Conservation (phyloP, 2,329 filamentous ascomycete species). For the Fusarium sulawesiense region DNA sequence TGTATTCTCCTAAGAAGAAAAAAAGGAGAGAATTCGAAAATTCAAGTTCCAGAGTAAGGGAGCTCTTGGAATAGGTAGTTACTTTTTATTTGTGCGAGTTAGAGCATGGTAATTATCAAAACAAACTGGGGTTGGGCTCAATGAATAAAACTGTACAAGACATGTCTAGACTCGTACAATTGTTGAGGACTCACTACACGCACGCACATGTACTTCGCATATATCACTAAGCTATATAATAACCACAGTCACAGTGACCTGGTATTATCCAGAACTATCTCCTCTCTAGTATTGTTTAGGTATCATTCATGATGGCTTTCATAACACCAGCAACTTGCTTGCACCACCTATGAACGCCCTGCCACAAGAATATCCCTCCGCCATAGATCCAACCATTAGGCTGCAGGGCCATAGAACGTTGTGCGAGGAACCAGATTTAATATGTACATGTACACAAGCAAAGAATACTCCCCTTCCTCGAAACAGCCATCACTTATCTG, state of each 20-base stretch:
- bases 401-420: constrained; percentile 6
- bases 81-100: constrained; percentile 13
- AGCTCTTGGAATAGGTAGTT: constrained; percentile 14
- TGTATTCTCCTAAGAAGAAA: background rate
- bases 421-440: constrained; percentile 13
- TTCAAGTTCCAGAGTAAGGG: constrained; percentile 6
- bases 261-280: constrained; percentile 21
- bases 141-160: constrained; percentile 25
- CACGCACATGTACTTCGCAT: background rate
- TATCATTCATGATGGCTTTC: constrained; percentile 37
- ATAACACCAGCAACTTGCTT: constrained; percentile 20
- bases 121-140: constrained; percentile 10
- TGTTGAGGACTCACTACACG: background rate
- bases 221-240: background rate
- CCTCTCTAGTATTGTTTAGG: constrained; percentile 27
- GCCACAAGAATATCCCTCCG: constrained; percentile 20
- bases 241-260: background rate
- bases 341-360: constrained; percentile 39
- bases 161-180: background rate
- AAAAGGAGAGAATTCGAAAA: constrained; percentile 6
- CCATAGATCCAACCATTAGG: constrained; percentile 35
- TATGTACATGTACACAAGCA: constrained; percentile 38
- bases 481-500: constrained; percentile 1
- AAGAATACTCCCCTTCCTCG: constrained; percentile 10
- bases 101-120: constrained; percentile 7